Percentiles rank a stretch among this genome's conserved stretches.
Evolutionary conservation across 805 yeast genomes (phyloP).

Genomic region (Lachancea waltii): DNA sequence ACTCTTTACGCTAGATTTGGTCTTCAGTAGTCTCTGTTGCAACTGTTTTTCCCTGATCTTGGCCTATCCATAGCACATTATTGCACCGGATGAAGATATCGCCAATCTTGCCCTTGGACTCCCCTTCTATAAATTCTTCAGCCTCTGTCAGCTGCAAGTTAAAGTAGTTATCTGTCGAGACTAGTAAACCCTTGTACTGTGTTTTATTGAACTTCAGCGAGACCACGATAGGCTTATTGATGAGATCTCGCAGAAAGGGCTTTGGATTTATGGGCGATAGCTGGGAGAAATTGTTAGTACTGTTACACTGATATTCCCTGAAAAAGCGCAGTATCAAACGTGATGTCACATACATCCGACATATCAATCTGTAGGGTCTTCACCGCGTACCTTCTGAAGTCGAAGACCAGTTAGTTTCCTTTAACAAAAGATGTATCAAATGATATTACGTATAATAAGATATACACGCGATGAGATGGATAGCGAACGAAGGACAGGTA

Average conservation of each 20-base stretch:
- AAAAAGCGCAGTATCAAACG: not conserved
- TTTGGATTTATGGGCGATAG: slow-evolving; percentile 74
- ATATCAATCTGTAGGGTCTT: not conserved
- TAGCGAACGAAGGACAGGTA: slow-evolving; percentile 1
- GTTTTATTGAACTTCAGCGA: slow-evolving; percentile 86
- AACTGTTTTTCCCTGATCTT: slow-evolving; percentile 14
- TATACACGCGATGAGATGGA: slow-evolving; percentile 1
- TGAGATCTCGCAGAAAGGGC: slow-evolving; percentile 75
- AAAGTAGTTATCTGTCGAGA: slow-evolving; percentile 88
- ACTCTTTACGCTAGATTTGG: not conserved
- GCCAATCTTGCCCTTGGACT: slow-evolving; percentile 49
- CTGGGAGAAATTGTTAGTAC: slow-evolving; percentile 15
- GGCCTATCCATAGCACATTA: slow-evolving; percentile 74
- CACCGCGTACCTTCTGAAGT: too few species aligned
- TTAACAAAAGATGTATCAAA: not conserved
- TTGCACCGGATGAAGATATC: slow-evolving; percentile 87
- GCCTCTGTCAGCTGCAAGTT: slow-evolving; percentile 69
- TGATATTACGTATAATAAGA: not conserved
- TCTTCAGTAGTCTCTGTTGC: not conserved
- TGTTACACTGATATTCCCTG: not conserved
- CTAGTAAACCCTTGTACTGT: slow-evolving; percentile 73
- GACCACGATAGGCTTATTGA: slow-evolving; percentile 65
- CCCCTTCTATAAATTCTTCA: slow-evolving; percentile 44
- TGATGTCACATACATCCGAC: slow-evolving; percentile 6
- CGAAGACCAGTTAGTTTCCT: too few species aligned